Conservation (phyloP, 805 yeast genomes). For the Kodamaea kakaduensis region DNA sequence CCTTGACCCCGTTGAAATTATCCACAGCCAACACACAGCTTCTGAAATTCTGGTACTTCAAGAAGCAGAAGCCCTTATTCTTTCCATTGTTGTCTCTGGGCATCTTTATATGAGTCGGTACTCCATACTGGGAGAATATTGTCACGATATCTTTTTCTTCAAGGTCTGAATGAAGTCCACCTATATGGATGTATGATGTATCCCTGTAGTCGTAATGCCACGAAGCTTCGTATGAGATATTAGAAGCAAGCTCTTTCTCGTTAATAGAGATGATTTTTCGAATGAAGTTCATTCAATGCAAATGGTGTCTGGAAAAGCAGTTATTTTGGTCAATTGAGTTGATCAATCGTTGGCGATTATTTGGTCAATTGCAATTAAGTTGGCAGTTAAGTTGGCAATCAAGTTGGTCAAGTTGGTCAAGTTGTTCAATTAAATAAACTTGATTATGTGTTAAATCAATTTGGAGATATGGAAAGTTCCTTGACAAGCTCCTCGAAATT, state of each 20-base stretch:
- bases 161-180: constrained; percentile 59
- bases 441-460: too few relatives aligned
- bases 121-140: constrained; percentile 86
- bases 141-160: constrained; percentile 73
- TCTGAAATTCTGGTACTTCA: constrained; percentile 77
- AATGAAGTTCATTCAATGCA: constrained; percentile 42
- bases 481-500: too few relatives aligned
- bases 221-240: constrained; percentile 59
- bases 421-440: too few relatives aligned
- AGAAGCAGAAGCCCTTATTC: constrained; percentile 72
- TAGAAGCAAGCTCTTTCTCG: constrained; percentile 60
- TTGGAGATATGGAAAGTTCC: too few relatives aligned
- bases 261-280: constrained; percentile 53
- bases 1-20: constrained; percentile 68
- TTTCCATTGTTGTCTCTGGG: constrained; percentile 54
- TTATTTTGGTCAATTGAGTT: too few relatives aligned
- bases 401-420: too few relatives aligned
- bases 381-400: too few relatives aligned
- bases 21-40: constrained; percentile 85
- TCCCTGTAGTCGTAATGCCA: constrained; percentile 88
- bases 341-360: too few relatives aligned
- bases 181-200: constrained; percentile 74
- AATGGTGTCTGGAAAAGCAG: too few relatives aligned
- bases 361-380: too few relatives aligned
- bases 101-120: constrained; percentile 71